phyloP scores from a whole-genome alignment of 1,284 basidiomycete species.

The Pisolithus thermaeus region DNA sequence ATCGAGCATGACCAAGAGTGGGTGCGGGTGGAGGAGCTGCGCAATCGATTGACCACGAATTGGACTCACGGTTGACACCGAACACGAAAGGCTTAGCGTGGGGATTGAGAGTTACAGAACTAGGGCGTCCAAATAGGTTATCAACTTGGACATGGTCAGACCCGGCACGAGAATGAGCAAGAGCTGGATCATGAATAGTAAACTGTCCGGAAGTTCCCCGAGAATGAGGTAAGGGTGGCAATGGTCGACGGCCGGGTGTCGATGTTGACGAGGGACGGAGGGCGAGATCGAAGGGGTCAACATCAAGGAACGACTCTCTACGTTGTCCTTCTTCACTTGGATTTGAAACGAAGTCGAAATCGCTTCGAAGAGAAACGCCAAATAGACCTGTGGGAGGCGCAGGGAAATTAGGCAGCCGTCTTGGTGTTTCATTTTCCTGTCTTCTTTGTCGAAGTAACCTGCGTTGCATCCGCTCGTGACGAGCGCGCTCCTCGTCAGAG shows the following conservation, averaged over 20 bases:
- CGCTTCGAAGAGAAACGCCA: conserved; percentile 31
- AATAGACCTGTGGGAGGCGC: conserved; percentile 54
- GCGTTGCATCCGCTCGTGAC: conserved; percentile 57
- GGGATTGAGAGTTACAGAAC: conserved; percentile 55
- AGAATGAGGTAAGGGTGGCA: conserved; percentile 61
- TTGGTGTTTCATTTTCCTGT: conserved; percentile 46
- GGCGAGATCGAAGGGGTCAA: conserved; percentile 31
- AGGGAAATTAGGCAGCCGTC: conserved; percentile 73
- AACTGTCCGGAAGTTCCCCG: conserved; percentile 56
- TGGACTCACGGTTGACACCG: conserved; percentile 33
- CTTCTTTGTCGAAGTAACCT: conserved; percentile 48
- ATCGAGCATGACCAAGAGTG: conserved; percentile 44
- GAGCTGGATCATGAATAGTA: conserved; percentile 54
- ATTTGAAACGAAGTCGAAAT: conserved; percentile 74
- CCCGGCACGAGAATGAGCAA: conserved; percentile 55
- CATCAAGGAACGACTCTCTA: conserved; percentile 39
- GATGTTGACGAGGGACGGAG: conserved; percentile 32
- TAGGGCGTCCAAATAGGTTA: conserved; percentile 7
- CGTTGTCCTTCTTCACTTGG: conserved; percentile 67
- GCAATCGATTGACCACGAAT: conserved; percentile 28
- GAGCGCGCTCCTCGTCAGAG: conserved; percentile 76
- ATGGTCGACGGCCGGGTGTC: conserved; percentile 37
- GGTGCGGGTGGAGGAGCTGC: conserved; percentile 32
- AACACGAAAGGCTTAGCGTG: conserved; percentile 78
- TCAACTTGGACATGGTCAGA: conserved; percentile 31